phyloP scores from a whole-genome alignment of 257 asterid genomes.

The Forsythia suspensa region DNA sequence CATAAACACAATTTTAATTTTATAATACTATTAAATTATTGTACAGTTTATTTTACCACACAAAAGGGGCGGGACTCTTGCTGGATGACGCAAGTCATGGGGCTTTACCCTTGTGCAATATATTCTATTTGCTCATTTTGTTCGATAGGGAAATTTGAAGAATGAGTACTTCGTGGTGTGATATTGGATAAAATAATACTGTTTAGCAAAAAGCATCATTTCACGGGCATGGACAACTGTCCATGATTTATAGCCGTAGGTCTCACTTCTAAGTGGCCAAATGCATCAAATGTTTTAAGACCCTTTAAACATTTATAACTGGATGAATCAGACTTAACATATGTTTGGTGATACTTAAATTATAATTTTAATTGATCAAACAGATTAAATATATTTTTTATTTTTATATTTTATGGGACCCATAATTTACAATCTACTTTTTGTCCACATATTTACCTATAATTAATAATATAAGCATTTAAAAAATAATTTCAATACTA shows the following conservation, averaged over 20 bases:
- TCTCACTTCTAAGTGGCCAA: not conserved
- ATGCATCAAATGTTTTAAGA: conserved; percentile 7
- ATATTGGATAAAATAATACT: not conserved
- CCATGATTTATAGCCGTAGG: not conserved
- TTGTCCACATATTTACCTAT: too few species aligned
- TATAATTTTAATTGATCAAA: too few species aligned
- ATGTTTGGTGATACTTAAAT: too few species aligned
- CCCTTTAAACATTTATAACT: not conserved
- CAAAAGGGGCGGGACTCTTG: not conserved
- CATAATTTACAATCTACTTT: too few species aligned
- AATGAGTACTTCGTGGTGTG: not conserved
- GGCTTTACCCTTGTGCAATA: not conserved
- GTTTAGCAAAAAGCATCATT: not conserved
- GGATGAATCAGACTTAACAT: not conserved
- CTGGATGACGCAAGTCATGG: not conserved
- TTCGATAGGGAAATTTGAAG: not conserved
- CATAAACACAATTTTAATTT: too few species aligned
- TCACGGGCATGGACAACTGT: conserved; percentile 23
- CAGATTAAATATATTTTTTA: too few species aligned
- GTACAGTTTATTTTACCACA: too few species aligned
- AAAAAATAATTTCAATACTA: too few species aligned
- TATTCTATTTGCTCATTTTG: not conserved
- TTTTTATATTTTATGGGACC: too few species aligned
- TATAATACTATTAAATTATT: too few species aligned
- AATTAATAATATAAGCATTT: too few species aligned